Base-by-base conservation (phyloP, 2,329 filamentous ascomycete genomes). In the Nigrospora sphaerica region DNA sequence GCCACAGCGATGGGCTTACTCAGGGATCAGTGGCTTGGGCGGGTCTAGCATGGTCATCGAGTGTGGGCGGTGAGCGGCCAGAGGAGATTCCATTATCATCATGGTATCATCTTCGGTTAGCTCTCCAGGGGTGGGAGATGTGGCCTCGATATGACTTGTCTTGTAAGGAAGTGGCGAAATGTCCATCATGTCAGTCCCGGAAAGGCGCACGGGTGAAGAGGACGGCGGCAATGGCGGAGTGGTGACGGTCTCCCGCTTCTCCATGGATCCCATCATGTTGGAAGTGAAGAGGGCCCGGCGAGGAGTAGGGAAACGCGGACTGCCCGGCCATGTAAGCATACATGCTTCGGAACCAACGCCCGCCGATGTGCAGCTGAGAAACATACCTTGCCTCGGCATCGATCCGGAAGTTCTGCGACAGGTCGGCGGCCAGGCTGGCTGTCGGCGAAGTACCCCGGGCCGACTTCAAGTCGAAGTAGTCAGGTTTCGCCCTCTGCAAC, bases 391-490 rank as follows among this genome's bases (percentile, higher is more conserved):
- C 66, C 46, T 81, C 75, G 50, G 70, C 89, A 68, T 96, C 91
- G 64, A 97, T 87, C 63, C 92, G 87, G 65, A 97, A 95, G 73
- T 97, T 98, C 64, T 95, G 90, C 48, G 91, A 96, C 58, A 97
- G 77, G 69, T 98, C 93, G 51, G 90, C 91, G 37, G 91, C 92
- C 56, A 98, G 73, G 61, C 88, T 95, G 44, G 89, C 83, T 33
- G 90, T 91, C 6, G 93, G 93, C 47, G 93, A 98, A 17, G 91
- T 95, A 42, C 89, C 88, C 55, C 82, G 81, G 59, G 88, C 74
- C 44, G 85, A 78, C 62, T 88, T 90, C 58, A 86, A 68, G 58
- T 77, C 83, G 72, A 97, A 95, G 72, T 93, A 95, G 66, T 95
- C 91, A 33, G 75, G 65, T 36, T 70, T 72, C 39, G 75, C 69